Conservation (phyloP, 2,329 filamentous ascomycete genomes). For the Stagonosporopsis vannaccii region DNA sequence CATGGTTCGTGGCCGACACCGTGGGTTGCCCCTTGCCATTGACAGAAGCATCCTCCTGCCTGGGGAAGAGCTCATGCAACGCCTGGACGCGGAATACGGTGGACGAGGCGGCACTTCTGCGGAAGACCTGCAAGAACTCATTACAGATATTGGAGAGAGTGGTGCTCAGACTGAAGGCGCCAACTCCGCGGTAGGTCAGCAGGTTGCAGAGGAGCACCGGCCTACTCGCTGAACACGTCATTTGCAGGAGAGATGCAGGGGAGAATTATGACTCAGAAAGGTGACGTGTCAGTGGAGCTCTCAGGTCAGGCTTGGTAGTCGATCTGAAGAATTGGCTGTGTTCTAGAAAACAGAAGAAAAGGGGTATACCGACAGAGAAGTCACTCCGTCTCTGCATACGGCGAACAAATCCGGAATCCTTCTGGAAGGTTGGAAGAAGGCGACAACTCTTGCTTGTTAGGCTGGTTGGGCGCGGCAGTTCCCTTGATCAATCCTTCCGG, state of each 20-base stretch:
- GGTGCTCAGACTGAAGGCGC: slow-evolving; percentile 8
- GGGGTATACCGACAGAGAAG: slow-evolving; percentile 7
- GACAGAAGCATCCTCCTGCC: slow-evolving; percentile 43
- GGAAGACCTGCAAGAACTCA: slow-evolving; percentile 25
- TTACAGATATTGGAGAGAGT: slow-evolving; percentile 26
- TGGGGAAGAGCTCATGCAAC: slow-evolving; percentile 45
- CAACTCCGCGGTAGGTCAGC: slow-evolving; percentile 16
- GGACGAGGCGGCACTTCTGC: slow-evolving; percentile 22
- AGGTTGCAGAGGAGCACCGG: slow-evolving; percentile 17
- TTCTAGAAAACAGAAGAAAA: slow-evolving; percentile 1
- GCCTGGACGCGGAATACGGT: slow-evolving; percentile 41
- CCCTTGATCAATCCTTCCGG: slow-evolving; percentile 1
- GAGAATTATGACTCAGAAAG: not conserved
- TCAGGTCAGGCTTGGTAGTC: not conserved
- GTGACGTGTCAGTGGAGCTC: not conserved
- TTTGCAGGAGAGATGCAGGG: not conserved
- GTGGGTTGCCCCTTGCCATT: slow-evolving; percentile 41
- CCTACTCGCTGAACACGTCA: slow-evolving; percentile 3
- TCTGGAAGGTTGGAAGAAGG: slow-evolving; percentile 17
- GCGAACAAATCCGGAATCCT: slow-evolving; percentile 10
- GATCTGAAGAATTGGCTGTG: not conserved
- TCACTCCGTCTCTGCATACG: slow-evolving; percentile 18
- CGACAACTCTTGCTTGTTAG: slow-evolving; percentile 1
- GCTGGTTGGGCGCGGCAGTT: slow-evolving; percentile 6
- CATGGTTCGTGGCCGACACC: slow-evolving; percentile 54